phyloP scores from a whole-genome alignment of 257 asterid species.

The Cinchona pubescens region DNA sequence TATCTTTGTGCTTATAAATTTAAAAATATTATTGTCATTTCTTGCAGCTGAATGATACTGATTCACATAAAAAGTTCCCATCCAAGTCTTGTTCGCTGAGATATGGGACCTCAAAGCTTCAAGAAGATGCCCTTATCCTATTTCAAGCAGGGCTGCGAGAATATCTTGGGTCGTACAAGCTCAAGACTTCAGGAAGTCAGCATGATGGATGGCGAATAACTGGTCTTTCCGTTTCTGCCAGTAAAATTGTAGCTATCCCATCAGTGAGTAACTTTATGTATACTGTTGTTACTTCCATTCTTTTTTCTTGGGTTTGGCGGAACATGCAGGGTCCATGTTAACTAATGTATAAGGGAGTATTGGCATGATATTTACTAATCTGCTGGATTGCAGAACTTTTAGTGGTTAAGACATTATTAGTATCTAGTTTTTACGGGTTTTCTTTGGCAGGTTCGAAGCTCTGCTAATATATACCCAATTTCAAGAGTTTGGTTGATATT shows the following conservation, averaged over 20 bases:
- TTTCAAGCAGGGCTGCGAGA: constrained; percentile 87
- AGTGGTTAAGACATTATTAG: neutral
- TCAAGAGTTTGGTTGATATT: neutral
- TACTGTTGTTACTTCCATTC: constrained; percentile 3
- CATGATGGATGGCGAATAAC: constrained; percentile 76
- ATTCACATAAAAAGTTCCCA: constrained; percentile 75
- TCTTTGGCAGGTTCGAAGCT: neutral
- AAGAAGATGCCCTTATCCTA: constrained; percentile 78
- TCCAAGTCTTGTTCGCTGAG: constrained; percentile 88
- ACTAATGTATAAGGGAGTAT: neutral
- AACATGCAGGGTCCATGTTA: neutral
- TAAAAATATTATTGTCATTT: constrained; percentile 10
- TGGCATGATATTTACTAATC: neutral
- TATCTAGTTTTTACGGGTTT: neutral
- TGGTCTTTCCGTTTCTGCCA: constrained; percentile 84
- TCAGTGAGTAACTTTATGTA: constrained; percentile 51
- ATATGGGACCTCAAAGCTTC: constrained; percentile 75
- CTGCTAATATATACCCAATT: neutral
- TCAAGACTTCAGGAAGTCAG: constrained; percentile 39
- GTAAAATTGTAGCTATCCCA: constrained; percentile 72
- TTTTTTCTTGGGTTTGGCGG: neutral
- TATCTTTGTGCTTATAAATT: neutral
- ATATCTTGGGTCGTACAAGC: constrained; percentile 52
- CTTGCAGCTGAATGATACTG: constrained; percentile 55
- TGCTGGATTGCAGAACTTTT: neutral